Percentiles rank a stretch among this genome's conserved stretches.
Conservation (phyloP, 768 basidiomycete genomes). For the Podaxis sp. region DNA sequence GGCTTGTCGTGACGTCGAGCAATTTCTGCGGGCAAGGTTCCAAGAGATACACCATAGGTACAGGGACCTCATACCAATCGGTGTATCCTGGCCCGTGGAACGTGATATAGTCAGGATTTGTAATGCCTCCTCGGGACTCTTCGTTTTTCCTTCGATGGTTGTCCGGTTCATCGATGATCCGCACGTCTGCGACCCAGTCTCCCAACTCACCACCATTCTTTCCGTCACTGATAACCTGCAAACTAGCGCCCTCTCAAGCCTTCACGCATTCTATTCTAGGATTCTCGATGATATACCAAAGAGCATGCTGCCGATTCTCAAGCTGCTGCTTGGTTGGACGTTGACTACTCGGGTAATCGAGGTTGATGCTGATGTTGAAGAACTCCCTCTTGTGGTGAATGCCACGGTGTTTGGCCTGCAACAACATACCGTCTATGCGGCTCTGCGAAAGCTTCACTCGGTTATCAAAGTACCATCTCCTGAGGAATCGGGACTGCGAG, state of each 20-base stretch:
- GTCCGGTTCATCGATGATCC: conserved; percentile 3
- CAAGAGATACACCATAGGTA: not conserved
- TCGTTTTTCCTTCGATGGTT: not conserved
- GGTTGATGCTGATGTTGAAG: not conserved
- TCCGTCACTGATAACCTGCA: not conserved
- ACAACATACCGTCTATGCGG: not conserved
- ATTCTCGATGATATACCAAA: not conserved
- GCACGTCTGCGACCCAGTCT: not conserved
- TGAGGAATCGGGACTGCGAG: not conserved
- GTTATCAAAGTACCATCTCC: not conserved
- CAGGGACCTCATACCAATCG: not conserved
- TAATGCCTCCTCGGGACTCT: not conserved
- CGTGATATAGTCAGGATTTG: not conserved
- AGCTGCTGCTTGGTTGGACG: not conserved
- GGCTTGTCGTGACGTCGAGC: not conserved
- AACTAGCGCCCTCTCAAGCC: not conserved
- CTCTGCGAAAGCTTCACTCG: not conserved
- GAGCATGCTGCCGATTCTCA: not conserved
- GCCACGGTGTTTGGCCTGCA: not conserved
- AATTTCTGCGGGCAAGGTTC: not conserved
- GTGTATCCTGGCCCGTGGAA: not conserved
- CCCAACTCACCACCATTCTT: not conserved
- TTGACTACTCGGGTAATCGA: not conserved
- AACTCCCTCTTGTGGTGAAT: not conserved
- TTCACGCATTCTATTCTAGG: not conserved